Evolutionary conservation across 2,329 filamentous ascomycete species (phyloP), one percentile per base, ranked within the genome.

Genomic region (Fusarium beomiforme): DNA sequence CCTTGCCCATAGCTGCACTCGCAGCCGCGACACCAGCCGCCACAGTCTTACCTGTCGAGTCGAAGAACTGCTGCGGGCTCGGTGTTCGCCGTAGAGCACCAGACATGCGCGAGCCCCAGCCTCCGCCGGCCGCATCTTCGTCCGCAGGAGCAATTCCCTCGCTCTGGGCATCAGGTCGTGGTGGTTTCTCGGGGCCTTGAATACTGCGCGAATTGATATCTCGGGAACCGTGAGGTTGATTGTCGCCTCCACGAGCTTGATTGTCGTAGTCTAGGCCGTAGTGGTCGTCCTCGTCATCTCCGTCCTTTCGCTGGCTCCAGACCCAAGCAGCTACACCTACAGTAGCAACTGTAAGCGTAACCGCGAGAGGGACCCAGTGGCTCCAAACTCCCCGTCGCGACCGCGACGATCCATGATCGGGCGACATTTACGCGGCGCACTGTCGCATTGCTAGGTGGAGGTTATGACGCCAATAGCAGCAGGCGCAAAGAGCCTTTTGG

Each of bases 311-410:
- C 83, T 97, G 94, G 80, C 92, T 97, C 94, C 94, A 97, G 67
- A 95, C 90, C 95, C 95, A 98, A 62, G 94, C 94, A 56, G 91
- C 95, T 50, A 97, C 83, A 36, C 95, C 94, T 59, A 93, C 91
- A 24, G 95, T 94, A 67, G 95, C 95, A 74, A 97, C 90, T 49
- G 94, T 95, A 64, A 97, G 90, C 53, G 95, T 98, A 71, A 97
- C 83, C 72, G 91, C 91, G 61, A 98, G 87, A 69, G 95, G 95
- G 66, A 97, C 89, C 93, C 95, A 98, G 83, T 97, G 95, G 78
- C 91, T 89, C 83, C 93, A 89, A 73, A 89, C 87, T 79, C 87
- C 85, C 81, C 87, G 85, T 82, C 88, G 86, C 84, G 87, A 86
- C 80, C 87, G 85, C 76, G 89, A 89, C 77, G 87, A 84, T 77